Evolutionary conservation across 2,329 filamentous ascomycete species (phyloP), one percentile per base, ranked within the genome.

Genomic region (Sporothrix variecibatus): DNA sequence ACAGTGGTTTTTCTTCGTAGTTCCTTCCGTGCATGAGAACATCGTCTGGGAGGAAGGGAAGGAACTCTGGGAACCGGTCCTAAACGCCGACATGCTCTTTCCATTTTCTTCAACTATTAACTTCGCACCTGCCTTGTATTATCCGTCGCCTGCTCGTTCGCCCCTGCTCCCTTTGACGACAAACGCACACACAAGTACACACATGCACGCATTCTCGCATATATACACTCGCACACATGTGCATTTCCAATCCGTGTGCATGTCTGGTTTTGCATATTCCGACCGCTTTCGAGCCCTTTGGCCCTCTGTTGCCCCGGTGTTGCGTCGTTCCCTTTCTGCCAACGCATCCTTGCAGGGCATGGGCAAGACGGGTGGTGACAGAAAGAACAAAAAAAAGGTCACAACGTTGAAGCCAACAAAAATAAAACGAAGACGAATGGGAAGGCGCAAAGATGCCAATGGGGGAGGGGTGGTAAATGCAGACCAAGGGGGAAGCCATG

Each of bases 401-500:
- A 12, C 62, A n/a, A 34, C 34, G 62, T 43, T 60, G 49, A 38
- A 40, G 46, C 26, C 23, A 49, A 51, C 23, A 56, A 17, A 72
- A 38, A 53, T 53, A 28, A 65, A 53, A 67, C 34, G 12, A 43
- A 64, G 28, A 51, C 28, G 53, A 46, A 70, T 51, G 56, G 43
- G 51, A 40, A 74, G 20, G 43, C 20, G 38, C 31, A 51, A 67
- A 58, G 23, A 26, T 28, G 34, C 15, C 51, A 31, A 56, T 58
- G 43, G 34, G 60, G 67, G 72, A 67, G 51, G 62, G 64, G 72
- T 51, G 51, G 51, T 56, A 58, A 73, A 38, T 46, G 69, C 68
- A 71, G 26, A 28, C 28, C 28, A 60, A 65, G 20, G 51, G 17
- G 60, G 76, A 79, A 81, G 80, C 80, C 80, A 81, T 81, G 82